Conservation (phyloP, 2,329 filamentous ascomycete genomes). For the Penicillium sp. region DNA sequence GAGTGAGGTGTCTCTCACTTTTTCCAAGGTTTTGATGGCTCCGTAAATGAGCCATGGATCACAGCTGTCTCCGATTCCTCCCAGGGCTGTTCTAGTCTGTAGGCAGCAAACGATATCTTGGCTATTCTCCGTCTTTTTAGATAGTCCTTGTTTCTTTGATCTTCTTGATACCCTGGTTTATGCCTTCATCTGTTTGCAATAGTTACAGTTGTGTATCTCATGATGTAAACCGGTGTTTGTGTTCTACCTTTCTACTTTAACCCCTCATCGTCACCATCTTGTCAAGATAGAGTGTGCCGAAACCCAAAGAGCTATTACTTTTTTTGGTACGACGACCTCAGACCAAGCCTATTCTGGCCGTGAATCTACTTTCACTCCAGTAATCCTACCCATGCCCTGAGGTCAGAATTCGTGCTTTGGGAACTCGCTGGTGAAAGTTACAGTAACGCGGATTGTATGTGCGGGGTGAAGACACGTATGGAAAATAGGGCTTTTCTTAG, state of each 20-base stretch:
- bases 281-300: neutral
- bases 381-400: neutral
- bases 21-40: neutral
- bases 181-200: neutral
- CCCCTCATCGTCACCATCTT: neutral
- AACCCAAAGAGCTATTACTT: too few relatives aligned
- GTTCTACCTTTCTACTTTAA: neutral
- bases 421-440: neutral
- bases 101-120: neutral
- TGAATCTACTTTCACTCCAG: neutral
- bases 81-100: neutral
- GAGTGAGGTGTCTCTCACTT: neutral
- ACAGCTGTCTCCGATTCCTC: neutral
- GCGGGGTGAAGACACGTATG: too few relatives aligned
- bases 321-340: neutral
- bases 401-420: neutral
- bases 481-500: neutral
- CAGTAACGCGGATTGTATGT: too few relatives aligned
- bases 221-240: neutral
- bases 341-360: neutral
- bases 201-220: neutral
- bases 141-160: neutral
- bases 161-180: too few relatives aligned
- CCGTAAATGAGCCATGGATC: neutral
- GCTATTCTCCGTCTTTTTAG: neutral